Evolutionary conservation across 805 yeast species (phyloP), one percentile per base, ranked within the genome.

Genomic region (Ogataea pini): DNA sequence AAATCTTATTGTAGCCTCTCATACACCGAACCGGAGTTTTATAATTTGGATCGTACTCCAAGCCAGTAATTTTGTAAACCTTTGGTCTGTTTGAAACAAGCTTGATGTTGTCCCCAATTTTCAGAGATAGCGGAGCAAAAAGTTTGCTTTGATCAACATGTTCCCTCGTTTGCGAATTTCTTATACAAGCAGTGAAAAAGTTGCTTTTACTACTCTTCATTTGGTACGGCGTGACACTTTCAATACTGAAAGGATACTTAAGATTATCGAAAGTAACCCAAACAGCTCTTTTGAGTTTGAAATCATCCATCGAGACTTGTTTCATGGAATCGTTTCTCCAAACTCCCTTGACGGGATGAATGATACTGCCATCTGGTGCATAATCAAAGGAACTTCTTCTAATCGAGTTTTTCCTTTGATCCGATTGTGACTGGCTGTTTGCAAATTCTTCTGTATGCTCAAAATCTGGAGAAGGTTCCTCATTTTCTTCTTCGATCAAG

Each of bases 1-100:
- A 65, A 2, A 81, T 76, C 0, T 72, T 67, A 58, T 82, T 82
- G 57, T 70, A 84, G 0, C 90, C 90, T 53, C 89, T 68, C 48
- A 81, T 70, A 59, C 89, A 84, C 42, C 72, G 63, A 6, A 83
- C 72, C 0, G 54, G 53, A 14, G 61, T 56, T 7, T 50, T 52
- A 7, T 44, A 8, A 8, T 38, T 42, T 1, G 42, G 28, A 12
- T 50, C 51, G 25, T 65, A 62, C 31, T 64, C 68, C 29, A 84
- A 60, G 0, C 83, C 86, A 1, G 75, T 70, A 2, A 84, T 79
- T 5, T 51, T 46, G 55, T 72, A 79, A 6, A 60, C 60, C 7
- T 62, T 59, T 1, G 62, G 56, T 18, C 52, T 58, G 14, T 68
- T 65, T 12, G 67, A 63, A 25, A 14, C 16, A 22, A 74, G 53